Base-by-base conservation (phyloP, 345 rosid species). In the Eucalyptus cloeziana region DNA sequence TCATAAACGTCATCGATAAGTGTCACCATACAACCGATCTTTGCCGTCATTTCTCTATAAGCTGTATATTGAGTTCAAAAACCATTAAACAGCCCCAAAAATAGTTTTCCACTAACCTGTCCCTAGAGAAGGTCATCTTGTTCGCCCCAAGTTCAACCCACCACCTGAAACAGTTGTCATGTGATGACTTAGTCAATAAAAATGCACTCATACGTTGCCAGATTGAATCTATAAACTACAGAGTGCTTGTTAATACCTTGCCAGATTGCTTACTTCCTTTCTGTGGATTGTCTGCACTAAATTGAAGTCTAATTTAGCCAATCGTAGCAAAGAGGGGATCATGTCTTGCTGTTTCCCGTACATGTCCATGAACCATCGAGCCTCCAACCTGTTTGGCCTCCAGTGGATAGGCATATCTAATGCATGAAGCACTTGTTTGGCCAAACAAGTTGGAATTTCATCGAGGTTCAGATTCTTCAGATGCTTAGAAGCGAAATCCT, bases 271-370 rank as follows among this genome's bases (percentile, higher is more conserved):
- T 13, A 88, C 88, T 69, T 91, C 92, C 40, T 47, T 67, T 58
- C 7, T 58, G 69, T 88, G 80, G 33, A 49, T 49, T 21, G 90
- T 60, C 14, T 91, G 91, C 43, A 91, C 86, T n/a, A 89, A 40
- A 64, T 91, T 89, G 89, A 27, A 88, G 50, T 86, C 91, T 58
- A 91, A 86, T 51, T 88, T 91, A 12, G 89, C 92, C 44, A 91
- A 87, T 27, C 40, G 45, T 52, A 91, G 90, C 58, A 89, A 80
- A 54, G 6, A 45, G 10, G 88, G 89, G 79, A 86, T 71, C 86
- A 88, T 50, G 89, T 52, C 71, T 7, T 45, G 54, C 7, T 89
- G 88, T 13, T 81, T 47, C 56, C 67, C 54, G 45, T 86, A 90
- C 15, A 49, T 21, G 40, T 67, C 86, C 13, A 91, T 90, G 81